Percentiles rank a stretch among this genome's conserved stretches.
Evolutionary conservation across 768 basidiomycete species (phyloP).

Genomic region (Trichaptum fuscoviolaceum): DNA sequence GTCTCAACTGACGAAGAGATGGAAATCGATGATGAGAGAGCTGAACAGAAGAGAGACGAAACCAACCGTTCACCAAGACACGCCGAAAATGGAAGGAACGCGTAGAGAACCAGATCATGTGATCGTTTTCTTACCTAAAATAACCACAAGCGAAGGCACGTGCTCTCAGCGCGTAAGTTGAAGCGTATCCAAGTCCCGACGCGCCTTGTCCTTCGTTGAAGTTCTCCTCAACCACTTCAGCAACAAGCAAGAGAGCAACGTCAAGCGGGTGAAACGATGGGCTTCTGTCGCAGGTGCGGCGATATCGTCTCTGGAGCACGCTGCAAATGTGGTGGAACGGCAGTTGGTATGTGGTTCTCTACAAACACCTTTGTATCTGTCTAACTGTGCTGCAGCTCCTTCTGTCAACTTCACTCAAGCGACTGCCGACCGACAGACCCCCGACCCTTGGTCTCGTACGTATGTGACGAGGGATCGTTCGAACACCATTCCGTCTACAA

Average conservation of each 20-base stretch:
- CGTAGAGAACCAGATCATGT: background rate
- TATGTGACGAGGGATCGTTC: slow-evolving; percentile 57
- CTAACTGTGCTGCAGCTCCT: slow-evolving; percentile 42
- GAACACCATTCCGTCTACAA: slow-evolving; percentile 29
- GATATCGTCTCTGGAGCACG: slow-evolving; percentile 69
- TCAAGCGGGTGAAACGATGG: slow-evolving; percentile 40
- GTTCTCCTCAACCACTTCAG: background rate
- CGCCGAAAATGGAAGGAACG: background rate
- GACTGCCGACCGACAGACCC: slow-evolving; percentile 33
- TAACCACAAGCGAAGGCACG: background rate
- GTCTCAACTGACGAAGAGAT: background rate
- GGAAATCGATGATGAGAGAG: slow-evolving; percentile 2
- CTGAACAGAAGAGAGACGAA: background rate
- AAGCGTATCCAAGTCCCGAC: background rate
- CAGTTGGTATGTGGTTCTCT: slow-evolving; percentile 58
- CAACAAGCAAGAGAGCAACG: background rate
- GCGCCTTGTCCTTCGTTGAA: background rate
- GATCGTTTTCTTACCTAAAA: background rate
- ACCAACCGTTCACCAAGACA: background rate
- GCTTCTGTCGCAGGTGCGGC: slow-evolving; percentile 82
- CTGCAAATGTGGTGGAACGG: slow-evolving; percentile 75
- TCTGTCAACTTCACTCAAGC: slow-evolving; percentile 60
- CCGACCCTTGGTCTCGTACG: slow-evolving; percentile 78
- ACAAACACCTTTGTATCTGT: slow-evolving; percentile 6
- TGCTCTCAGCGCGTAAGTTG: too few relatives aligned